Evolutionary conservation across 345 rosid species (phyloP).

Genomic region (Populus davidiana): DNA sequence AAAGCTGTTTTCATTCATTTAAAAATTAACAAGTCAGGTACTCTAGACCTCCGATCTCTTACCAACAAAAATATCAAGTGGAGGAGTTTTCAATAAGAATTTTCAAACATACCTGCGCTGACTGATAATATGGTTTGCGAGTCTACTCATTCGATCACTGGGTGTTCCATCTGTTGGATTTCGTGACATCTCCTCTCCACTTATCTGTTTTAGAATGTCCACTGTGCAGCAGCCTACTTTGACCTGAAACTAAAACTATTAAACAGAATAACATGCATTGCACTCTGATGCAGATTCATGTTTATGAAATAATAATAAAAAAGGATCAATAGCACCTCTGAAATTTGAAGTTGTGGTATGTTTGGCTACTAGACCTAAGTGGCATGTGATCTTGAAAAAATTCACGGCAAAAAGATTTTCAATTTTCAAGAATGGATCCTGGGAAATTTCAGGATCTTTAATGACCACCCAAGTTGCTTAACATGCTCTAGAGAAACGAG

Average conservation of each 20-base stretch:
- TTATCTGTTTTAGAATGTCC: constrained; percentile 79
- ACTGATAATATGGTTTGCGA: constrained; percentile 69
- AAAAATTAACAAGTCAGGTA: neutral
- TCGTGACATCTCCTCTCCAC: constrained; percentile 81
- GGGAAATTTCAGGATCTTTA: too few species aligned
- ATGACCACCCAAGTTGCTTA: too few species aligned
- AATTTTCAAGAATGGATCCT: too few species aligned
- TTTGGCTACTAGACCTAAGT: too few species aligned
- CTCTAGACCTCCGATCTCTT: neutral
- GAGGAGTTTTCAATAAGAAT: neutral
- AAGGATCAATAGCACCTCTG: neutral
- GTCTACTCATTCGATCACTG: constrained; percentile 79
- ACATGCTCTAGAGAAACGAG: too few species aligned
- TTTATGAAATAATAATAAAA: neutral
- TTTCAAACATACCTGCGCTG: constrained; percentile 54
- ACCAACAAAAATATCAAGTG: constrained; percentile 1
- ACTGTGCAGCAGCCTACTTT: constrained; percentile 85
- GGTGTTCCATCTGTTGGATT: constrained; percentile 52
- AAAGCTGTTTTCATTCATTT: constrained; percentile 50
- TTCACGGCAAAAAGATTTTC: too few species aligned
- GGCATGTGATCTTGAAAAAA: too few species aligned
- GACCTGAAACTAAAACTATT: constrained; percentile 51
- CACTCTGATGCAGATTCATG: neutral
- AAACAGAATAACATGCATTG: constrained; percentile 2
- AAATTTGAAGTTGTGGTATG: too few species aligned